Base-by-base conservation (phyloP, 2,329 filamentous ascomycete species). In the Chaetomium sp. region DNA sequence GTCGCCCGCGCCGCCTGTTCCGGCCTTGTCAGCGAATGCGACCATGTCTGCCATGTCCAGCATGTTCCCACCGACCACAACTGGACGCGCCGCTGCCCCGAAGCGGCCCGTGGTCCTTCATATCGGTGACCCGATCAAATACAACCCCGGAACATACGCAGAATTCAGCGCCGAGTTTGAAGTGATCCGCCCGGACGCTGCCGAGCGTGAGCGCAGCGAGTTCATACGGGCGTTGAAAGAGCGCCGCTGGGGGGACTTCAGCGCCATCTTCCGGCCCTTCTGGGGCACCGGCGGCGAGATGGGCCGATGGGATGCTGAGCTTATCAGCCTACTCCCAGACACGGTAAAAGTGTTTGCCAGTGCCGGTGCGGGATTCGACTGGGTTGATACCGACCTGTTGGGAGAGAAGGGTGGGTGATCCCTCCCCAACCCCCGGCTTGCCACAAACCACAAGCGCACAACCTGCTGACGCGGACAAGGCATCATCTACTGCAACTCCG, bases 401-500 rank as follows among this genome's bases (percentile, higher is more conserved):
- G 89, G 85, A 1, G 79, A 85, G 67, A 81, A 81, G 72, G 88
- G 86, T 85, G 72, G 88, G 86, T 85, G 74, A 66, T 76, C 70
- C 6, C 4, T 38, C n/a, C 16, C 16, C n/a, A 21, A 19, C 45
- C 47, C 47, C 38, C n/a, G 3, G 2, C 8, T 23, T 13, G 4
- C 19, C 10, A 6, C 21, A 5, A 13, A 25, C 3, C 31, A 19
- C 19, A 9, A 21, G 56, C 8, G 13, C 21, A 42, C 5, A 16
- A 16, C 27, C 31, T 27, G 51, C 61, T 63, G n/a, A 65, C 27
- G 58, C 3, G 3, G 19, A 8, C 45, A 57, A 84, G 84, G 86
- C 45, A 84, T 90, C 67, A 77, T 89, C 59, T 92, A 92, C 77
- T 92, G 89, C 80, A 92, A 92, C 76, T 84, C 86, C 2, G 89